phyloP scores from a whole-genome alignment of 331 rosid genomes.

The Prunus yedoensis region DNA sequence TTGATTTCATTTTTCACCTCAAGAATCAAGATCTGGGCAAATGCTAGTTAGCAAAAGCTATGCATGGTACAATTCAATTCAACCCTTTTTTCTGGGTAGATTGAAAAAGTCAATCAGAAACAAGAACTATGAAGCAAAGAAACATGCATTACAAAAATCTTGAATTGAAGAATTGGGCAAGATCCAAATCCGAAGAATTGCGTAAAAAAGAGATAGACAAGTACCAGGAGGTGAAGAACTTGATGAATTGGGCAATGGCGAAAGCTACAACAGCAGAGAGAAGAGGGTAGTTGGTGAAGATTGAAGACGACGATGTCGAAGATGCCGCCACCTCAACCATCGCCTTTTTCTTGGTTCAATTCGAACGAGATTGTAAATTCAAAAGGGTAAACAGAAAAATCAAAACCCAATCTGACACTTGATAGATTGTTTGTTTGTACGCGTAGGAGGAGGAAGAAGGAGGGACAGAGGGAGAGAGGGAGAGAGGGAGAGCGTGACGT shows the following conservation, averaged over 20 bases:
- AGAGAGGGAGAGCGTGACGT: background rate
- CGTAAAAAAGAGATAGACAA: slow-evolving; percentile 10
- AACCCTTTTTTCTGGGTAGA: background rate
- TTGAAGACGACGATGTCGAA: slow-evolving; percentile 41
- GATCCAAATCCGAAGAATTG: slow-evolving; percentile 20
- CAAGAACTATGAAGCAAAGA: background rate
- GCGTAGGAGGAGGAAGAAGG: background rate
- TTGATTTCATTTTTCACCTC: background rate
- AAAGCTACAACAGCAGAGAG: slow-evolving; percentile 62
- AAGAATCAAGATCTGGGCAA: slow-evolving; percentile 3
- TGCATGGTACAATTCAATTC: background rate
- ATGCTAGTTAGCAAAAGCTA: background rate
- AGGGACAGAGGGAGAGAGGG: background rate
- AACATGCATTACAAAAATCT: background rate
- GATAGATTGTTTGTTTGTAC: background rate
- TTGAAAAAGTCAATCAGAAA: background rate
- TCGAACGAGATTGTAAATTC: background rate
- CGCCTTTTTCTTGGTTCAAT: slow-evolving; percentile 27
- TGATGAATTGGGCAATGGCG: slow-evolving; percentile 60
- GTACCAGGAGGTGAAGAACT: slow-evolving; percentile 68
- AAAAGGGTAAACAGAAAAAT: background rate
- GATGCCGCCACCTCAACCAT: slow-evolving; percentile 31
- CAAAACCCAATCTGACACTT: slow-evolving; percentile 13
- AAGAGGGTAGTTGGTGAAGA: slow-evolving; percentile 71
- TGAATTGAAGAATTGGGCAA: background rate